These are phyloP conservation scores for Aphanomyces stellatus DNA, from an alignment of 352 stramenopile species.

Conservation along the genomic window DNA sequence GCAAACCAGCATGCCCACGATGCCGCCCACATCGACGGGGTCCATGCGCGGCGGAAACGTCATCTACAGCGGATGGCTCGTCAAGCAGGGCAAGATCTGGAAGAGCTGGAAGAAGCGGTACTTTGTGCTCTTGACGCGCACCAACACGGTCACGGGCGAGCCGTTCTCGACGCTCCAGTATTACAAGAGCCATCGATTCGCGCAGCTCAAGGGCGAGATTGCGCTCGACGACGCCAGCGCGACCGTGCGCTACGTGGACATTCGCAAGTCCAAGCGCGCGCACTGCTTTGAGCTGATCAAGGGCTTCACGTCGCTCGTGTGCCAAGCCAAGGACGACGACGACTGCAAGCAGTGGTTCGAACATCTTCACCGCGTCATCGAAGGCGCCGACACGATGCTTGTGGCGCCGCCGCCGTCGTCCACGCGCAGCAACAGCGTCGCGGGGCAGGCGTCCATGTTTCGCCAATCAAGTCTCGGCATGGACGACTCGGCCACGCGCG, in stretches of 20 bases:
- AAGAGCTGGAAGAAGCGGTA: slow-evolving; percentile 85
- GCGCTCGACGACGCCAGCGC: slow-evolving; percentile 57
- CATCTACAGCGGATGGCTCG: slow-evolving; percentile 32
- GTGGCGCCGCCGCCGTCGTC: slow-evolving; percentile 25
- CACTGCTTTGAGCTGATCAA: slow-evolving; percentile 79
- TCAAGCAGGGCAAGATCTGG: slow-evolving; percentile 29
- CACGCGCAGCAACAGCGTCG: slow-evolving; percentile 23
- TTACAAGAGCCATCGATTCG: slow-evolving; percentile 80
- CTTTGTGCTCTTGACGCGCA: slow-evolving; percentile 79
- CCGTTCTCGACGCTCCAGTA: slow-evolving; percentile 72
- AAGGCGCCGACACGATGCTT: neutral
- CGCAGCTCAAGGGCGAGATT: slow-evolving; percentile 68
- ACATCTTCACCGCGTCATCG: slow-evolving; percentile 46
- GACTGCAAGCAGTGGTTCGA: slow-evolving; percentile 82
- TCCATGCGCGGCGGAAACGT: slow-evolving; percentile 9
- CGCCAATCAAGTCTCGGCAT: slow-evolving; percentile 7
- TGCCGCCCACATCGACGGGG: neutral
- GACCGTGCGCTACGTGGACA: slow-evolving; percentile 66
- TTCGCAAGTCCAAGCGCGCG: slow-evolving; percentile 63
- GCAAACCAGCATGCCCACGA: neutral
- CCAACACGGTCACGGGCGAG: slow-evolving; percentile 52
- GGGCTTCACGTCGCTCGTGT: slow-evolving; percentile 64
- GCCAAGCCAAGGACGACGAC: slow-evolving; percentile 71
- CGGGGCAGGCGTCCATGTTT: neutral
- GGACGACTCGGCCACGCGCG: neutral